Base-by-base conservation (phyloP, 2,329 filamentous ascomycete genomes). In the Elsinoe batatas region DNA sequence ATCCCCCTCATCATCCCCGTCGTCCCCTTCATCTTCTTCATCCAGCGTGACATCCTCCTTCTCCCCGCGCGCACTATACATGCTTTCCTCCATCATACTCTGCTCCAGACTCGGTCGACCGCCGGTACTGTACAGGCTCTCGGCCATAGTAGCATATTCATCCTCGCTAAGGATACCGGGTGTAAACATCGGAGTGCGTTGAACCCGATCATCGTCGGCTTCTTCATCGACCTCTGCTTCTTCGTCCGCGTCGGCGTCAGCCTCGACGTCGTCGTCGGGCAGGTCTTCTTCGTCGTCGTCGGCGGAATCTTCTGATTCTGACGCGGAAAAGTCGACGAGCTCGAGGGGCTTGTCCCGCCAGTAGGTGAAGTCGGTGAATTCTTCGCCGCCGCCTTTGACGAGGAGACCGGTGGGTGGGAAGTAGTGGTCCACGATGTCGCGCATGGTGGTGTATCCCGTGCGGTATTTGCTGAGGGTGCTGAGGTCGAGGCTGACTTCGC, bases 341-440 rank as follows among this genome's bases (percentile, higher is more conserved):
- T 95, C 89, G 13, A 91, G 78, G 2, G 90, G 88, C 47, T 79
- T 79, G 59, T 95, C 87, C 59, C 94, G 80, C 93, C 93, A 98
- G 72, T 95, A 98, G 57, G 84, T 91, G 71, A 98, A 98, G 68
- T 98, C 93, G 0, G 93, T 98, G 66, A 88, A 98, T 57, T 95
- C 87, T 68, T 97, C 93, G 11, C 91, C 91, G 17, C 91, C 91
- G 43, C 87, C 87, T 64, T 87, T 89, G 15, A 96, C 84, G 30
- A 98, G 77, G 22, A 91, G 84, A 60, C 85, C 88, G 11, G 95
- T 85, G 1, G 94, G 89, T 5, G 93, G 93, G 70, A 98, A 98
- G 74, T 95, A 97, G 70, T 98, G 93, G 68, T 98, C 93, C 5
- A 98, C 88, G 58, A 98, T 85, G 69, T 98, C 94, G 58, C 88